A percentile compares a stretch with the other conserved stretches of the same genome.
phyloP scores from a whole-genome alignment of 805 yeast species.

The Schizosaccharomyces osmophilus region DNA sequence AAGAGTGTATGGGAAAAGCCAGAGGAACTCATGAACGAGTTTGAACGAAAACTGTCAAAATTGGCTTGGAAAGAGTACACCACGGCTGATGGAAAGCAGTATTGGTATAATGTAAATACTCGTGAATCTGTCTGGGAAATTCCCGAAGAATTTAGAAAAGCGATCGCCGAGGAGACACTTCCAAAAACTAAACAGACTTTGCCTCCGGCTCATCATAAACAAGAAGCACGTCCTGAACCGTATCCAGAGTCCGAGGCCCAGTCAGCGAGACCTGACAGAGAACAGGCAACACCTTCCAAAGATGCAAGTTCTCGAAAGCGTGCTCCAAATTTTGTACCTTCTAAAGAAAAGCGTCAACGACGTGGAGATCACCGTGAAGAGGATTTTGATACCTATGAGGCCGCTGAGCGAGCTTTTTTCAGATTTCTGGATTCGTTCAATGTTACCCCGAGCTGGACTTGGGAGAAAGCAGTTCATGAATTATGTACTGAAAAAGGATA shows the following conservation, averaged over 20 bases:
- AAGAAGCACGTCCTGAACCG: not conserved
- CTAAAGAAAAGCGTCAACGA: not conserved
- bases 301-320: not conserved
- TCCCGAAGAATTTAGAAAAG: constrained; percentile 27
- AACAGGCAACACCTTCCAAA: not conserved
- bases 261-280: not conserved
- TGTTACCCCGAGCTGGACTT: constrained; percentile 58
- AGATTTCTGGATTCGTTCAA: constrained; percentile 27
- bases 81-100: constrained; percentile 33
- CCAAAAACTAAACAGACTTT: not conserved
- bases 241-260: not conserved
- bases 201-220: not conserved
- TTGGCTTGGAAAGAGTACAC: constrained; percentile 31
- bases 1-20: constrained; percentile 73
- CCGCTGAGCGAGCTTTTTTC: constrained; percentile 24
- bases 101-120: constrained; percentile 43
- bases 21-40: constrained; percentile 20
- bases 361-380: not conserved
- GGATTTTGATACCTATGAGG: constrained; percentile 8
- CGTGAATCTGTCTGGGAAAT: constrained; percentile 57
- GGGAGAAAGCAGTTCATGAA: constrained; percentile 34
- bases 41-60: constrained; percentile 19
- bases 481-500: constrained; percentile 38
- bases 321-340: not conserved
- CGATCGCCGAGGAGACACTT: constrained; percentile 8